Percentiles rank a stretch among this genome's conserved stretches.
Evolutionary conservation across 2,329 filamentous ascomycete genomes (phyloP).

Genomic region (Microthyrium microscopicum): DNA sequence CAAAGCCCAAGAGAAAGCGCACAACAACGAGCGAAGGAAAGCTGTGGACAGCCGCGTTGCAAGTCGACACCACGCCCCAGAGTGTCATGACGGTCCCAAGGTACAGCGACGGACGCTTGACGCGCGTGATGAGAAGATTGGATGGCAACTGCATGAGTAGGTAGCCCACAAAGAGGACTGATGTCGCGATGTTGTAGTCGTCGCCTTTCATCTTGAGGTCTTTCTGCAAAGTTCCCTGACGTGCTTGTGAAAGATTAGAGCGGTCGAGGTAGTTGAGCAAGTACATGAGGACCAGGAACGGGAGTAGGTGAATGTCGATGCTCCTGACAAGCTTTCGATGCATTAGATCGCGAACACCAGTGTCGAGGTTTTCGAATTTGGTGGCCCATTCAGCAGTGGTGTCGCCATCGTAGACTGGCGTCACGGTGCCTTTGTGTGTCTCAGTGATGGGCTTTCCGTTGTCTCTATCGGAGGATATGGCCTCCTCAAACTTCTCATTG

Average conservation of each 20-base stretch:
- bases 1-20: conserved; percentile 32
- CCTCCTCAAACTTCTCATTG: no score
- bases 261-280: conserved; percentile 6
- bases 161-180: conserved; percentile 23
- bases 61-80: conserved; percentile 24
- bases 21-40: conserved; percentile 29
- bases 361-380: no score
- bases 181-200: conserved; percentile 3
- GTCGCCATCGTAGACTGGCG: no score
- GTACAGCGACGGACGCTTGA: conserved; percentile 35
- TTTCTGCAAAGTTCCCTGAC: neutral
- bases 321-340: no score
- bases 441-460: no score
- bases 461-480: no score
- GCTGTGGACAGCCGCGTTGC: conserved; percentile 30
- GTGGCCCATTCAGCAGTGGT: no score
- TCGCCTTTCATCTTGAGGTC: neutral
- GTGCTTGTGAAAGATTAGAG: neutral
- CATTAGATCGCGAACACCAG: no score
- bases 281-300: conserved; percentile 7
- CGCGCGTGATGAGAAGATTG: conserved; percentile 38
- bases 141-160: conserved; percentile 45
- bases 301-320: no score
- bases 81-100: conserved; percentile 30
- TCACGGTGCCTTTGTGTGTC: no score